Base-by-base conservation (phyloP, 2,329 filamentous ascomycete species). In the Harringtonia aguacate region DNA sequence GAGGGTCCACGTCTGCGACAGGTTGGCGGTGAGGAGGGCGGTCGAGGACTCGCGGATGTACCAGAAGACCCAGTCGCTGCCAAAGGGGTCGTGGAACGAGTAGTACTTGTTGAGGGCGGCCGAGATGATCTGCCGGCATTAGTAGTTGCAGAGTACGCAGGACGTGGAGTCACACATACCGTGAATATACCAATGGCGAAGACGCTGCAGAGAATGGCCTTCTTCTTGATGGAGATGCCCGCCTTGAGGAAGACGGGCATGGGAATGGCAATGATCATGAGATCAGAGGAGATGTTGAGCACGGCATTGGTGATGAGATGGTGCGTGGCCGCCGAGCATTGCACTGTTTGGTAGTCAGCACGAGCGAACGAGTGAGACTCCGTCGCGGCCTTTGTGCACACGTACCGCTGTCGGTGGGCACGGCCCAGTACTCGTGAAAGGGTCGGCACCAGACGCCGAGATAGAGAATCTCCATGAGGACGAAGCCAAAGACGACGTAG, bases 241-340 rank as follows among this genome's bases (percentile, higher is more conserved):
- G 76, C 66, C 22, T 65, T 65, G 12, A 72, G 50, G 22, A 80
- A 62, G 22, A 72, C 50, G 2, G 75, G 75, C 49, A 80, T 64
- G 1, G 75, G 74, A 18, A 81, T 69, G 4, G 66, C 53, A 24
- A 81, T 69, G 54, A 81, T 79, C 60, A 75, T 66, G 3, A 78
- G 31, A 49, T 81, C 77, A 22, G 74, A 77, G 3, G 71, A 69
- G 39, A 80, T 70, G 51, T 81, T 81, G 54, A 81, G 69, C 4
- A 68, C 63, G 2, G 72, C 69, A 46, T 79, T 76, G 15, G 72
- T 70, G 41, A 78, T 77, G 12, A 77, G 65, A 51, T 78, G 78
- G 53, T 76, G 63, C 15, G 69, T 63, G 2, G 72, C 67, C 0
- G 75, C 70, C 1, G 73, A 72, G 53, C 75, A 80, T 63, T 80